These are phyloP conservation scores for Trichoderma atrobrunneum DNA, from an alignment of 2,329 filamentous ascomycete genomes.

Conservation along the genomic window DNA sequence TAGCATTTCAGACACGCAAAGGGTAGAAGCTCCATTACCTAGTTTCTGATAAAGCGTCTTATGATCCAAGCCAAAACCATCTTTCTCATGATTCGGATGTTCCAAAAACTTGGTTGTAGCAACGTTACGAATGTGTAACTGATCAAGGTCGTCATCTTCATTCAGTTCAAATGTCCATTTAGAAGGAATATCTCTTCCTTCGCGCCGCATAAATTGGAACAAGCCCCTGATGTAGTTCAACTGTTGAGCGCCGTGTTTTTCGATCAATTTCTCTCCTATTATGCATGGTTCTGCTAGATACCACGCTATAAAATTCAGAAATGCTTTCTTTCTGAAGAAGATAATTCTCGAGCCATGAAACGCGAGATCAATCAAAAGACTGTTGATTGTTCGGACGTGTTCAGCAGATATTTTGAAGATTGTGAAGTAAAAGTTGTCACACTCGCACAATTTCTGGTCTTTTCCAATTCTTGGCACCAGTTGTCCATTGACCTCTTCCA, in stretches of 20 bases:
- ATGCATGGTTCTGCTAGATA: neutral
- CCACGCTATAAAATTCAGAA: neutral
- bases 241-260: neutral
- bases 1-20: neutral
- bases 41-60: neutral
- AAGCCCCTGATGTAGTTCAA: neutral
- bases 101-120: neutral
- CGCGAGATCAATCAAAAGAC: neutral
- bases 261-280: neutral
- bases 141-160: neutral
- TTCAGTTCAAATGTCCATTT: neutral
- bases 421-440: neutral
- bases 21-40: neutral
- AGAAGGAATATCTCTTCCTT: neutral
- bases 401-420: neutral
- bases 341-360: conserved; percentile 11
- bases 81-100: neutral
- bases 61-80: neutral
- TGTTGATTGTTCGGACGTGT: neutral
- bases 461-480: neutral
- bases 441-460: neutral
- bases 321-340: neutral
- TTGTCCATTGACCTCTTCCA: neutral
- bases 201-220: neutral
- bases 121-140: neutral